Percentiles rank a stretch among this genome's conserved stretches.
Evolutionary conservation across 306 rosid species (phyloP).

Genomic region (Quercus robur): DNA sequence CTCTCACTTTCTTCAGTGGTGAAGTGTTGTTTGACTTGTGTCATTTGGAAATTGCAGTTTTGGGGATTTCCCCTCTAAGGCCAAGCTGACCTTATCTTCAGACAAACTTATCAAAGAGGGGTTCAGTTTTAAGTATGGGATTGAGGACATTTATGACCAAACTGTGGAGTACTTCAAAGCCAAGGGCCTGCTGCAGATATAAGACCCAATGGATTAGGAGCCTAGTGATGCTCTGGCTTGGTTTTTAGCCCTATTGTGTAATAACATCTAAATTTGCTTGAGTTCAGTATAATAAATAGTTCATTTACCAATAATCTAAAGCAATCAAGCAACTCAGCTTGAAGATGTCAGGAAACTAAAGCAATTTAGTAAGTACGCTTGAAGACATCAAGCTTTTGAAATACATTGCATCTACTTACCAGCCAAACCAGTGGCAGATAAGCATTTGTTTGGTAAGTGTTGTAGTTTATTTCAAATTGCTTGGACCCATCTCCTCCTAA

Average conservation of each 20-base stretch:
- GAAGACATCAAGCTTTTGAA: background rate
- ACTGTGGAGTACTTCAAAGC: conserved; percentile 63
- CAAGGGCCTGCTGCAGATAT: conserved; percentile 48
- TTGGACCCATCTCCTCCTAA: background rate
- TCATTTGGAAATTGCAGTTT: conserved; percentile 48
- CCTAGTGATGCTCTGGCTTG: background rate
- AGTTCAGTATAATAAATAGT: background rate
- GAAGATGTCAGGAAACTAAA: background rate
- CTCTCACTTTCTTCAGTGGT: background rate
- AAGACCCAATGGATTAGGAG: conserved; percentile 2
- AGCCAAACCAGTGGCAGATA: background rate
- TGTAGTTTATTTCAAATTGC: background rate
- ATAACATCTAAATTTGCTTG: background rate
- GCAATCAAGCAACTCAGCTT: background rate
- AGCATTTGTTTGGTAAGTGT: background rate
- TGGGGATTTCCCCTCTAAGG: conserved; percentile 51
- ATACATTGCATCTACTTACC: background rate
- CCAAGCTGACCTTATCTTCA: conserved; percentile 55
- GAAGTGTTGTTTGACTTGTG: background rate
- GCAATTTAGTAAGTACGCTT: background rate
- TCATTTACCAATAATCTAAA: background rate
- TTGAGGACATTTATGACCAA: conserved; percentile 64
- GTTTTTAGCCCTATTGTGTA: conserved; percentile 1
- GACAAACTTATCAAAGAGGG: conserved; percentile 79
- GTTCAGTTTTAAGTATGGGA: conserved; percentile 56